Percentiles rank a stretch among this genome's conserved stretches.
These are phyloP conservation scores for Geotrichum bryndzae DNA, from an alignment of 1,139 yeast genomes.

Conservation along the genomic window DNA sequence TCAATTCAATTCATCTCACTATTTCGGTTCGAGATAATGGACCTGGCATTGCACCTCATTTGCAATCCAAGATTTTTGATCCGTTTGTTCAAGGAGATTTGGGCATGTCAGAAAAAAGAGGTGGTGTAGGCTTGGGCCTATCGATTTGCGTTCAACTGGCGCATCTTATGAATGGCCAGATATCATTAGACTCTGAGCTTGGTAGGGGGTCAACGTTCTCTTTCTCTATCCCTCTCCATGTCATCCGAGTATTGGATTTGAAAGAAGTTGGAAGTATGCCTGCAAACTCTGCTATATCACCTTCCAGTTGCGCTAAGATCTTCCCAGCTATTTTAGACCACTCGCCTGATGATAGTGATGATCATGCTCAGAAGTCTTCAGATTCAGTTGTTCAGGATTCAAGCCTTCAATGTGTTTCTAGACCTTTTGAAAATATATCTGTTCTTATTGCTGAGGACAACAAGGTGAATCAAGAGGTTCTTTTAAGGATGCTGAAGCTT, in stretches of 20 bases:
- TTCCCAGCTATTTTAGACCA: background rate
- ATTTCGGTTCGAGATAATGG: slow-evolving; percentile 69
- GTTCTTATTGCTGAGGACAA: slow-evolving; percentile 92
- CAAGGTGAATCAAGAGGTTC: slow-evolving; percentile 89
- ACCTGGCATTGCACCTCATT: slow-evolving; percentile 77
- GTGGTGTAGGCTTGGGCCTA: slow-evolving; percentile 90
- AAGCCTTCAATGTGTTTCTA: background rate
- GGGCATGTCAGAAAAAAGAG: slow-evolving; percentile 76
- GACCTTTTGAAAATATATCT: slow-evolving; percentile 21
- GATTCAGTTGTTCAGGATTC: slow-evolving; percentile 26
- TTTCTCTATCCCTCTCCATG: slow-evolving; percentile 66
- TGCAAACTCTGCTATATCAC: background rate
- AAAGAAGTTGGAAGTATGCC: background rate
- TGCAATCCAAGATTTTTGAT: slow-evolving; percentile 81
- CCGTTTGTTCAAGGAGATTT: slow-evolving; percentile 95
- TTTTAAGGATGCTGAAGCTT: slow-evolving; percentile 74
- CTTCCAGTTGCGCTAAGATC: background rate
- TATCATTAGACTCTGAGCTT: slow-evolving; percentile 45
- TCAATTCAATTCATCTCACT: background rate
- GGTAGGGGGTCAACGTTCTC: slow-evolving; percentile 76
- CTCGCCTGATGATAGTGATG: background rate
- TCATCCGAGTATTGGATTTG: slow-evolving; percentile 38
- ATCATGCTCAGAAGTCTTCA: background rate
- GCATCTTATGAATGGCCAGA: slow-evolving; percentile 6
- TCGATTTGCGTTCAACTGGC: slow-evolving; percentile 81